Base-by-base conservation (phyloP, 257 asterid genomes). In the Apocynum venetum region DNA sequence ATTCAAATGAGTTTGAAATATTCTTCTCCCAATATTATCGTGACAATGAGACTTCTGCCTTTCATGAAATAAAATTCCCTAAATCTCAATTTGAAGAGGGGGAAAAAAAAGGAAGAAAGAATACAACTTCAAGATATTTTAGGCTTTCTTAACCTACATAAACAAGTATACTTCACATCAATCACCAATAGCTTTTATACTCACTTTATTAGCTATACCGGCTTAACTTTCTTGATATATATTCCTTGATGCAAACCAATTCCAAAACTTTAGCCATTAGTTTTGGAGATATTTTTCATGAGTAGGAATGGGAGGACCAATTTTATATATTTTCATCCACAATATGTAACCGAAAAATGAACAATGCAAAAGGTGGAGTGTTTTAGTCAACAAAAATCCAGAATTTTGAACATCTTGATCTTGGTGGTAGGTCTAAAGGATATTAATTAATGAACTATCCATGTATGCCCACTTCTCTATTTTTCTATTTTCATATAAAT, bases 131-230 rank as follows among this genome's bases (percentile, higher is more conserved):
- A 51, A 76, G 80, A 77, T 67, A 67, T 53, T 68, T 35, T 77
- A 55, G 48, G 35, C 47, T 78, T 49, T 10, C 36, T 20, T 10
- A 66, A 66, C 52, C 13, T 40, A 10, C 19, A 19, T 1, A n/a
- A 7, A 66, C 64, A 8, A 17, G 69, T 57, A 3, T 13, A 40
- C 78, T 69, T 77, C 76, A 55, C 76, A 43, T 69, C 80, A 48
- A 55, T 55, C 70, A 46, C 43, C 14, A 13, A 4, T 40, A 73
- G 41, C 77, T 55, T 53, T 56, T 40, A n/a, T 73, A 13, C 52
- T 55, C 49, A 20, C 52, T 73, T 73, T 36, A 55, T 40, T 56
- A 56, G 53, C 38, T 10, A 41, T 41, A 17, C 68, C 68, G 14
- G 13, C 56, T 43, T 19, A 38, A 43, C 49, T 41, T 74, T 57